Evolutionary conservation across 2,329 filamentous ascomycete genomes (phyloP).

Genomic region (Claviceps spartinae): DNA sequence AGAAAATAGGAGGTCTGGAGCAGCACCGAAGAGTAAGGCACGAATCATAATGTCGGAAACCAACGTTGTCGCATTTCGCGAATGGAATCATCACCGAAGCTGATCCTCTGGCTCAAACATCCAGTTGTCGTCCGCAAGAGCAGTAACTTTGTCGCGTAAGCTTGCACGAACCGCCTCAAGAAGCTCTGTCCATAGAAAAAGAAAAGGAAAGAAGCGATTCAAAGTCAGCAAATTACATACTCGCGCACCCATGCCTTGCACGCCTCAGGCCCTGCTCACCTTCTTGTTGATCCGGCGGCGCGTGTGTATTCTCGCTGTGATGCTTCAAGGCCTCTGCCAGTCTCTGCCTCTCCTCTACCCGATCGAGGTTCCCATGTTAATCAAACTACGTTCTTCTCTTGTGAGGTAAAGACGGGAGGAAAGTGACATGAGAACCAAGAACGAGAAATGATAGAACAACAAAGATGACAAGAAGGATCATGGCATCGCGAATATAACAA

Average conservation of each 20-base stretch:
- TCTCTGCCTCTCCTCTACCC: slow-evolving; percentile 42
- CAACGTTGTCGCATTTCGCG: no score
- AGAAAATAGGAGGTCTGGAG: neutral
- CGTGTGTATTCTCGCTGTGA: slow-evolving; percentile 41
- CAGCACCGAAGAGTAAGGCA: slow-evolving; percentile 11
- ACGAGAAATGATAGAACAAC: no score
- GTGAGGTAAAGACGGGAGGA: neutral
- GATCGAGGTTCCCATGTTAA: neutral
- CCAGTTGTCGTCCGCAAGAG: slow-evolving; percentile 74
- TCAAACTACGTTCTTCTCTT: neutral
- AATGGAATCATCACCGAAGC: slow-evolving; percentile 19
- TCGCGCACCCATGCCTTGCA: neutral
- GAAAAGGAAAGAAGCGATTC: neutral
- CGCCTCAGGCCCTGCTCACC: slow-evolving; percentile 31
- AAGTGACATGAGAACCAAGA: neutral
- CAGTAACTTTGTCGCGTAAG: slow-evolving; percentile 56
- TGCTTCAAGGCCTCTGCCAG: slow-evolving; percentile 48
- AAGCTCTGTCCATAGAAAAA: slow-evolving; percentile 38
- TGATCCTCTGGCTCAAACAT: slow-evolving; percentile 67
- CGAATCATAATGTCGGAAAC: neutral
- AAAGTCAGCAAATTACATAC: neutral
- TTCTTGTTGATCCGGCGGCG: slow-evolving; percentile 48
- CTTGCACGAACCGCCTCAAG: slow-evolving; percentile 56
- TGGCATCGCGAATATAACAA: neutral
- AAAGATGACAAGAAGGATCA: neutral